Evolutionary conservation across 257 asterid genomes (phyloP).

Genomic region (Solanum pennellii): DNA sequence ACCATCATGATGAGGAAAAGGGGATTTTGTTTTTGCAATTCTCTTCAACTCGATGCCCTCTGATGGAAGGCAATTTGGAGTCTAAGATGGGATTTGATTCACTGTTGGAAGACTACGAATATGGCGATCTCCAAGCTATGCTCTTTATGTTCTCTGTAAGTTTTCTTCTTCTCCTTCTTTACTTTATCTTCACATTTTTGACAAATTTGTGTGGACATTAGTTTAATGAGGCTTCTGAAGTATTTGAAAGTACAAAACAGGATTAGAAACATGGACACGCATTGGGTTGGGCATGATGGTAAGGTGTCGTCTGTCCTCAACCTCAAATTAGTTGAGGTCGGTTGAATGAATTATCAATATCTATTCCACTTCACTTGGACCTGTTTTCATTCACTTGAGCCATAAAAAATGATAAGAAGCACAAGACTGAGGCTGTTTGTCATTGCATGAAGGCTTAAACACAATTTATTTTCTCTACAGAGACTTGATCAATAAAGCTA

Average conservation of each 20-base stretch:
- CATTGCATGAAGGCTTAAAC: not conserved
- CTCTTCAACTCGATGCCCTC: conserved; percentile 28
- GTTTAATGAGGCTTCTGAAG: not conserved
- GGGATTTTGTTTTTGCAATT: conserved; percentile 74
- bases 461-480: not conserved
- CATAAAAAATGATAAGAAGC: not conserved
- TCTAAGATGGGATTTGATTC: conserved; percentile 35
- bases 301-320: not conserved
- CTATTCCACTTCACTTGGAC: not conserved
- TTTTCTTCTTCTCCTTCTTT: not conserved
- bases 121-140: conserved; percentile 75
- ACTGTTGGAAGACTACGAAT: conserved; percentile 47
- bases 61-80: conserved; percentile 13
- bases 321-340: not conserved
- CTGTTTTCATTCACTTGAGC: not conserved
- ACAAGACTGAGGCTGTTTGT: not conserved
- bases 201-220: not conserved
- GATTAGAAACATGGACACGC: not conserved
- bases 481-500: not conserved
- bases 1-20: conserved; percentile 43
- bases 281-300: not conserved
- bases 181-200: not conserved
- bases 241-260: not conserved
- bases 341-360: not conserved
- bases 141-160: conserved; percentile 95